Evolutionary conservation across 345 rosid genomes (phyloP).

Genomic region (Heritiera fomes): DNA sequence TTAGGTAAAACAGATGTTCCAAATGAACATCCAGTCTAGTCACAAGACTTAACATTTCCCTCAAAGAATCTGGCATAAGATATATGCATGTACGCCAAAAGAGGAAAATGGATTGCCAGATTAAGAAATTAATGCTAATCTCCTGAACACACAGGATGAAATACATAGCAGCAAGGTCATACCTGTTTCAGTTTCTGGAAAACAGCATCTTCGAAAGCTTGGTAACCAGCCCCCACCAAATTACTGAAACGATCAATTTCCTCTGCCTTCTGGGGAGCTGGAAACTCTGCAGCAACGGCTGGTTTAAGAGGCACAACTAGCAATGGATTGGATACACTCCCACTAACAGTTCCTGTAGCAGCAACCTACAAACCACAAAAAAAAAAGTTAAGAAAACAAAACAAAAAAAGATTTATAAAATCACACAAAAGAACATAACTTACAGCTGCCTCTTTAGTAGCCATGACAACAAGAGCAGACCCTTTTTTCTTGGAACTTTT

Average conservation of each 20-base stretch:
- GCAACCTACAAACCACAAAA: conserved; percentile 47
- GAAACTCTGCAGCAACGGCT: conserved; percentile 39
- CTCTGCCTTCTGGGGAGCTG: conserved; percentile 33
- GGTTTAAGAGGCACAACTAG: conserved; percentile 74
- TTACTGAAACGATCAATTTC: conserved; percentile 51
- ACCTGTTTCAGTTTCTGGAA: conserved; percentile 55
- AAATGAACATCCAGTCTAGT: no score
- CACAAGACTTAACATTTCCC: no score
- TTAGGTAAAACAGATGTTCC: neutral
- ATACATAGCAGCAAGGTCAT: neutral
- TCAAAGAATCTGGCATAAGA: no score
- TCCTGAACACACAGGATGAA: neutral
- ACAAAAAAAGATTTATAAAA: conserved; percentile 5
- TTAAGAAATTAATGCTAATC: neutral
- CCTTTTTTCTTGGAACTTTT: conserved; percentile 70
- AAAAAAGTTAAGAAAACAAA: neutral
- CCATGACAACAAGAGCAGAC: conserved; percentile 83
- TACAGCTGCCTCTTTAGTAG: conserved; percentile 73
- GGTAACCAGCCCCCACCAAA: conserved; percentile 73
- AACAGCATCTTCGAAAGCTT: conserved; percentile 71
- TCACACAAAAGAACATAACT: conserved; percentile 32
- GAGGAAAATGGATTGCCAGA: neutral
- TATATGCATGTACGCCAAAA: neutral
- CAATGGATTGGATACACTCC: conserved; percentile 70
- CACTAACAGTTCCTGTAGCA: conserved; percentile 63